Base-by-base conservation (phyloP, 2,329 filamentous ascomycete genomes). In the Exserohilum turcica region DNA sequence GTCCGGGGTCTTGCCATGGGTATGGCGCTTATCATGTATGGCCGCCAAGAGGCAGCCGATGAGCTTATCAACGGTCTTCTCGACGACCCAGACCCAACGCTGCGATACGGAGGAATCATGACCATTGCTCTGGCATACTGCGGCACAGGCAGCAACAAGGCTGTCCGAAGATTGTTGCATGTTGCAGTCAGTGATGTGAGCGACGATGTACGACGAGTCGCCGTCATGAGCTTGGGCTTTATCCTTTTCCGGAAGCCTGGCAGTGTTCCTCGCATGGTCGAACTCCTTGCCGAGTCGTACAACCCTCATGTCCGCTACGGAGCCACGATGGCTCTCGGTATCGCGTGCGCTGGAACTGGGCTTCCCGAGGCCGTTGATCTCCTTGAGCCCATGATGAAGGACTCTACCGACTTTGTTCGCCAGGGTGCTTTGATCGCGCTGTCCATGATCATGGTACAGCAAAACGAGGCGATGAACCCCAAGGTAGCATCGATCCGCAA, bases 11-110 rank as follows among this genome's bases (percentile, higher is more conserved):
- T 97, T 54, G 93, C 94, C 28, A 85, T 99, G 63, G 94, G 94
- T 54, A 97, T 99, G 91, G 92, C 94, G 9, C 81, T 99, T 54
- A 96, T 99, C 79, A 97, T 97, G 93, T 99, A 94, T 67, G 92
- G 89, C 42, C 89, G 92, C 55, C 92, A 97, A 77, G 94, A 99
- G 76, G 89, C 89, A 59, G 94, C 94, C 10, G 94, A 99, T 75
- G 90, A 94, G 69, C 84, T 97, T 65, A 95, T 99, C 62, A 93
- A 96, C 70, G 92, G 91, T 42, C 86, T 99, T 2, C 83, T 99
- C 31, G 92, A 91, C 60, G 94, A 99, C 65, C 90, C 94, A 1
- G 93, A 99, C 72, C 91, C 94, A 63, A 93, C 91, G 6, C 82
- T 99, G 56, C 87, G 94, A 63, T 99, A 99, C 65, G 94, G 94